A percentile compares a stretch with the other conserved stretches of the same genome.
These are phyloP conservation scores for Colletotrichum sublineola DNA, from an alignment of 2,329 filamentous ascomycete genomes.

Conservation along the genomic window DNA sequence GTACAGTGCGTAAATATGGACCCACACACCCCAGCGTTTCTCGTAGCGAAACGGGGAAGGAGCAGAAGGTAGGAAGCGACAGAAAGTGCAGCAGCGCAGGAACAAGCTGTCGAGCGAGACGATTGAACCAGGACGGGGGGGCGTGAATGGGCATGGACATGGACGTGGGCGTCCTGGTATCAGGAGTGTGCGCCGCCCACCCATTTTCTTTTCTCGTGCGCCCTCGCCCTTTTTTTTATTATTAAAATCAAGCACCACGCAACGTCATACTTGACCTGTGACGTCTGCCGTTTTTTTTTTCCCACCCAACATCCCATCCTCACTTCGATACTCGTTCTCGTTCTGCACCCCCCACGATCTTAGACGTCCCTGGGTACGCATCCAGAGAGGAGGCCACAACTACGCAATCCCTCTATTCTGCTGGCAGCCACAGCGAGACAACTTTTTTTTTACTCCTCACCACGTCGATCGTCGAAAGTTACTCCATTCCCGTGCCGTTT, in stretches of 20 bases:
- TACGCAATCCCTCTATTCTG: constrained; percentile 23
- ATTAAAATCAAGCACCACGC: constrained; percentile 49
- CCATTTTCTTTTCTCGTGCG: constrained; percentile 51
- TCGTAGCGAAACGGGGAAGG: constrained; percentile 16
- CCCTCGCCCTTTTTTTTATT: constrained; percentile 41
- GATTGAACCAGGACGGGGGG: constrained; percentile 17
- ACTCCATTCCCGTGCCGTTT: constrained; percentile 38
- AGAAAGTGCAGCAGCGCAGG: constrained; percentile 1
- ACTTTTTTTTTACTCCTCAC: constrained; percentile 3
- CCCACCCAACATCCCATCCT: constrained; percentile 36
- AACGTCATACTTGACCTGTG: constrained; percentile 60
- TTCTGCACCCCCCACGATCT: constrained; percentile 31
- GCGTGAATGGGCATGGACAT: constrained; percentile 25
- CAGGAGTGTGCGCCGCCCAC: constrained; percentile 40
- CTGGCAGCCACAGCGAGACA: constrained; percentile 17
- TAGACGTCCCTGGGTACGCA: constrained; percentile 34
- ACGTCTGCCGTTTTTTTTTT: constrained; percentile 56
- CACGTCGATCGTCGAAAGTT: constrained; percentile 36
- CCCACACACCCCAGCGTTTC: constrained; percentile 28
- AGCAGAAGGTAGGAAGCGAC: background rate
- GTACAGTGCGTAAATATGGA: constrained; percentile 27
- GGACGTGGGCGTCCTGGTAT: constrained; percentile 37
- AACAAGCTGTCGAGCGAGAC: constrained; percentile 1
- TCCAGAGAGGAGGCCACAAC: constrained; percentile 30
- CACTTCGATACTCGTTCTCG: constrained; percentile 37